Evolutionary conservation across 2,329 filamentous ascomycete genomes (phyloP).

Genomic region (Lanzia echinophila): DNA sequence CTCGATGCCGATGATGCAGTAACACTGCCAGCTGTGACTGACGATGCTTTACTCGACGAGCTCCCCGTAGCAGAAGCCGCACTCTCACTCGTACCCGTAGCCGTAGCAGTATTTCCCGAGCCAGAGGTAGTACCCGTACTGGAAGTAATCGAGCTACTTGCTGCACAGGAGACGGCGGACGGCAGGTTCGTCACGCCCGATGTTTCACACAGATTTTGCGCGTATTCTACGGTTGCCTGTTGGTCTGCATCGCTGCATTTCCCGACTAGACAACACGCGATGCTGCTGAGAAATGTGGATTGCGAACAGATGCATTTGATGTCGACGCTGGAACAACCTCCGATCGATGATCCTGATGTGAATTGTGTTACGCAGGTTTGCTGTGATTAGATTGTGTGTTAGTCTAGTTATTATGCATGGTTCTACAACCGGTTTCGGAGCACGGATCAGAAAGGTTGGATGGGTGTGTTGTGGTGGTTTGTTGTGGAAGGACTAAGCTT

Average conservation of each 20-base stretch:
- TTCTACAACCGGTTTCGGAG: neutral
- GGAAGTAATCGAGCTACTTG: constrained; percentile 1
- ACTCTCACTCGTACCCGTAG: neutral
- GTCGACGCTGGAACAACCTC: constrained; percentile 36
- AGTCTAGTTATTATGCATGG: neutral
- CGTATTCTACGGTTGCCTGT: constrained; percentile 27
- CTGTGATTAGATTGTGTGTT: constrained; percentile 21
- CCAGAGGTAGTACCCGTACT: constrained; percentile 4
- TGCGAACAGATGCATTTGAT: constrained; percentile 43
- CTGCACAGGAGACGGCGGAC: constrained; percentile 16
- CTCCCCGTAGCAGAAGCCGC: neutral
- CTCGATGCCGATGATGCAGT: constrained; percentile 8
- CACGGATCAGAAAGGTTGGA: neutral
- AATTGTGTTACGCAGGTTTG: constrained; percentile 30
- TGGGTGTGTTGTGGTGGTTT: neutral
- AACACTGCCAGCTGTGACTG: neutral
- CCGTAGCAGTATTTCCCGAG: neutral
- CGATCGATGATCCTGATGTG: constrained; percentile 34
- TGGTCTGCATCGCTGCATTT: constrained; percentile 39
- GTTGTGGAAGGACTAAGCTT: neutral
- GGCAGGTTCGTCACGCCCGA: constrained; percentile 30
- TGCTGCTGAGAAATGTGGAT: constrained; percentile 38
- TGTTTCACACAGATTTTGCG: constrained; percentile 31
- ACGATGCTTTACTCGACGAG: neutral
- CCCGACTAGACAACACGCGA: constrained; percentile 43